Base-by-base conservation (phyloP, 176 grass and related monocot genomes). In the Saccharum officinarum region DNA sequence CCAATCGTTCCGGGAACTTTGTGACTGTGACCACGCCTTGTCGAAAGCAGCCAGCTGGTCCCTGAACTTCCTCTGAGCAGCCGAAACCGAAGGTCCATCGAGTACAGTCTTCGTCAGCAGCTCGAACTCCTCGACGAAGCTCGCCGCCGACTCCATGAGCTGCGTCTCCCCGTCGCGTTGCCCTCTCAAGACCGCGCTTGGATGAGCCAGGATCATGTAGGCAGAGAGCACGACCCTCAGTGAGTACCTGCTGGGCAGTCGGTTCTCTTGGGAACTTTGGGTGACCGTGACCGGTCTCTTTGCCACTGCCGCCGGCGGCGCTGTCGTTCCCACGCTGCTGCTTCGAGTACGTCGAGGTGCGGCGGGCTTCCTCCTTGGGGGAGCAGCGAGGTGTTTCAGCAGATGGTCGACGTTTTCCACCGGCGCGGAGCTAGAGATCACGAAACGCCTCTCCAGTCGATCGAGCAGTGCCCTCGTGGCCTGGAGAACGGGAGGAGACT, bases 131-230 rank as follows among this genome's bases (percentile, higher is more conserved):
- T 77, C 55, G 42, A 94, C 42, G 67, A 94, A 98, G 42, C 88
- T 83, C 52, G 71, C 69, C 31, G 91, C 89, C 2, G 96, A 92
- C 47, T 92, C 87, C 89, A 90, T 87, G 45, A 98, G 85, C 64
- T 83, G 72, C 33, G 67, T 86, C 74, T 98, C 93, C 49, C 73
- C 10, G 2, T 9, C 93, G 26, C 93, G 91, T 74, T 86, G 89
- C 37, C 91, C 95, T 61, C 95, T 98, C 50, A 98, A 89, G 85
- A 98, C 95, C 61, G 93, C 95, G 87, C 69, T 83, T 70, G 95
- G 95, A 85, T 98, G 95, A 62, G 91, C 92, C 75, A 98, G 64
- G 88, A 98, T 92, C 95, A 98, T 98, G 84, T 98, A 98, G 77
- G 95, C 93, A 83, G 91, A 98, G 26, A 98, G 93, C n/a, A 92